Base-by-base conservation (phyloP, 495 filamentous ascomycete genomes). In the Xylaria nigripes region DNA sequence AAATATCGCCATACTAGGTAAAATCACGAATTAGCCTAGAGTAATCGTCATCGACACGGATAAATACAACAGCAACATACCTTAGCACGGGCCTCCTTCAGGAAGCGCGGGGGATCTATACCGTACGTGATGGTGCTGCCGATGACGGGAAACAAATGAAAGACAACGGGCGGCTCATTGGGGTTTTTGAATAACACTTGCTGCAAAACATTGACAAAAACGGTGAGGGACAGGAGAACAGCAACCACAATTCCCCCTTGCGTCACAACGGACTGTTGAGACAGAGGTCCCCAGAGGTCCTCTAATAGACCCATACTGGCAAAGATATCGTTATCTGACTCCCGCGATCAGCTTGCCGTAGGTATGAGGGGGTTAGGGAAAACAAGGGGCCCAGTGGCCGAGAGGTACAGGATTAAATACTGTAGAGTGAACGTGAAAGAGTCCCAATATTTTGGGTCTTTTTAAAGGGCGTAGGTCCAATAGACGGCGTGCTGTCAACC, bases 71-170 rank as follows among this genome's bases (percentile, higher is more conserved):
- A 8, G 22, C n/a, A 27, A 55, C 67, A 48, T 70, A 90, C 87
- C 82, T 90, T 89, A 44, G 76, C 62, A 58, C 77, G 80, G 71
- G 80, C 85, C 27, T 80, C 73, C 51, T 78, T 78, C 70, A 90
- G 90, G 72, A 92, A 93, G 19, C 71, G 76, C 58, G 86, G 89
- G 8, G 88, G 88, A 62, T 93, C 86, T 71, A 89, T 91, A 55
- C 88, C 88, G 70, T 93, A 93, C 16, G 73, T 77, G 44, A 93
- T 71, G 45, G 88, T 90, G 66, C 80, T 92, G 19, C 88, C 88
- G 61, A 93, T 69, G 40, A 91, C 64, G 4, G 88, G 89, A 59
- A 93, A 80, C 82, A 82, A 90, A 70, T 91, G 86, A 62, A 91
- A 93, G 40, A 93, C 86, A 12, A 92, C 56, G 5, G 88, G 88